Base-by-base conservation (phyloP, 352 stramenopile species). In the Phytophthora vignae region DNA sequence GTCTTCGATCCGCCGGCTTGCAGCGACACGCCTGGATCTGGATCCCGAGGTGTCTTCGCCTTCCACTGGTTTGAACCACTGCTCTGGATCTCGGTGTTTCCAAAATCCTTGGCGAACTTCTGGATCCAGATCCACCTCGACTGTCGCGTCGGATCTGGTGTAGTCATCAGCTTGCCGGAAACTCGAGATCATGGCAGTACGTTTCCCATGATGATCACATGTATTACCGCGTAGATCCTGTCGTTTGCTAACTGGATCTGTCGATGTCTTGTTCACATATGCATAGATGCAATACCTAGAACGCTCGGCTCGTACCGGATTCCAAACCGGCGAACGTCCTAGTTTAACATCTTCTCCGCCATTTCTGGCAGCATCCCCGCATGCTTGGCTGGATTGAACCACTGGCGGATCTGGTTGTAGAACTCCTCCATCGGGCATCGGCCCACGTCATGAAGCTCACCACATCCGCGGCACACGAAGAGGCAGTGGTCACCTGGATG, bases 51-150 rank as follows among this genome's bases (percentile, higher is more conserved):
- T 36, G 4, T 22, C 25, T 19, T 40, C 50, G 7, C 27, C 27
- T 12, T 40, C 25, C 1, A 4, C 14, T 4, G 31, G 54, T 19
- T 49, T 27, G 2, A 22, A 27, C 22, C 22, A 27, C 22, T 27
- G 22, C 1, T 27, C 22, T 3, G 22, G 22, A 27, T 27, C 22
- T 1, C 2, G 22, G 0, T 3, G 22, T 3, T 27, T 27, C 22
- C 22, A 27, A 1, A 69, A 80, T 0, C 68, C 69, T 1, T 60
- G 60, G 0, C 53, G 21, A n/a, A 70, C 64, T 4, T 48, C 29
- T 17, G 33, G 33, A 44, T 49, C 40, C 40, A 49, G 15, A 21
- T 49, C 40, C 12, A 49, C 0, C 0, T 21, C 17, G 15, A 49
- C 12, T 15, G 40, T n/a, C 12, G 12, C 40, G 7, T 19, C 5